Base-by-base conservation (phyloP, 108 stramenopile genomes). In the Cyclotella choctawhatcheeana region DNA sequence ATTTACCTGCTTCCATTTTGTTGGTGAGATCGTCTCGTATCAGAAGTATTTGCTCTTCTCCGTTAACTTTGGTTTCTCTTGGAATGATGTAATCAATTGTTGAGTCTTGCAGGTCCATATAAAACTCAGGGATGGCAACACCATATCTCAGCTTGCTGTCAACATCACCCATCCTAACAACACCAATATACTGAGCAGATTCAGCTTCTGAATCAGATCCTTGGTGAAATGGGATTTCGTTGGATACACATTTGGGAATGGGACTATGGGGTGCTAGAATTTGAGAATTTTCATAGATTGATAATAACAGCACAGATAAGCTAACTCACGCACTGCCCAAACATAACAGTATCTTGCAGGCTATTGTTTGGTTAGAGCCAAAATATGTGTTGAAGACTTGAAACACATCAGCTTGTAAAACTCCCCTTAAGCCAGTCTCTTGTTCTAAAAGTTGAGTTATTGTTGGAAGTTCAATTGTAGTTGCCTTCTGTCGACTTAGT, bases 41-140 rank as follows among this genome's bases (percentile, higher is more conserved):
- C 45, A 78, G 31, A 22, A 70, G 53, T 60, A 43, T 48, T 21
- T 71, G 54, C n/a, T n/a, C n/a, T n/a, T n/a, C n/a, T n/a, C 77
- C 69, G 40, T 71, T 71, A 16, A 71, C 77, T 48, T 43, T 78
- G 37, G 77, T 55, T 40, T 26, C 77, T 26, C 60, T 59, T 32
- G 77, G 77, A 27, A 58, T 25, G 24, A 70, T 64, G 47, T 66
- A 59, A 22, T 64, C 73, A n/a, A 64, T 73, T 14, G 6, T 48
- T 35, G 59, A 40, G 45, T 48, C 30, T 21, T 64, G 44, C 18
- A 50, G 40, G 58, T 70, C 44, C 13, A 78, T 63, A 56, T 55
- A 47, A 48, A 78, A 78, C 44, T 70, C 54, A 31, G 77, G 77
- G 18, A 78, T 58, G 43, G 56, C 77, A 27, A 65, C 77, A 4